Conservation (phyloP, 208 protist species). For the Leishmania tarentolae region DNA sequence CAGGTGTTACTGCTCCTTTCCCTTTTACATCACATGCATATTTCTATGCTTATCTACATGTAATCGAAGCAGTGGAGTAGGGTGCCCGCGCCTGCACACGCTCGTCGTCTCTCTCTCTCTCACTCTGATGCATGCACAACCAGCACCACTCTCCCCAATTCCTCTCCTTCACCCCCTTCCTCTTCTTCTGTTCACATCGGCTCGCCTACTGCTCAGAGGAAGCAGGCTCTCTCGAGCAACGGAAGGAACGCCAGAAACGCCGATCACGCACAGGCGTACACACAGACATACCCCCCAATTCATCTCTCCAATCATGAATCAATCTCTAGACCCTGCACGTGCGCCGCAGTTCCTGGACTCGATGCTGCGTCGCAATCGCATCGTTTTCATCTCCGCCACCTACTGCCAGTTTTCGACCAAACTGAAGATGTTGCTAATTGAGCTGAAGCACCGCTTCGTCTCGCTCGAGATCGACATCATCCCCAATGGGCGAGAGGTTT, state of each 20-base stretch:
- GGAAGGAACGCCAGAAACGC: not conserved
- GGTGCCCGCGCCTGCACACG: not conserved
- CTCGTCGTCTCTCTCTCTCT: not conserved
- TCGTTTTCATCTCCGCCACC: conserved; percentile 88
- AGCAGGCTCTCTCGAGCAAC: not conserved
- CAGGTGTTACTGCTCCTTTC: not conserved
- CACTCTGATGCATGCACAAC: not conserved
- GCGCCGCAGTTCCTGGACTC: conserved; percentile 81
- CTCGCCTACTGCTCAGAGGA: not conserved
- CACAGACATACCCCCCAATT: not conserved
- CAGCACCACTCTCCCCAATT: not conserved
- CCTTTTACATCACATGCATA: not conserved
- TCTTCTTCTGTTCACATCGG: not conserved
- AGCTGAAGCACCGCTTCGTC: conserved; percentile 81
- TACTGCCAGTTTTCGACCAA: conserved; percentile 89
- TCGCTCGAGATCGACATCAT: conserved; percentile 90
- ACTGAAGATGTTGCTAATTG: conserved; percentile 83
- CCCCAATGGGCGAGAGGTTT: conserved; percentile 83
- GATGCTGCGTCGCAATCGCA: conserved; percentile 76
- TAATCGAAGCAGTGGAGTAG: not conserved
- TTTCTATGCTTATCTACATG: not conserved
- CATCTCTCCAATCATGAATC: conserved; percentile 34
- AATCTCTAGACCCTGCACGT: conserved; percentile 54
- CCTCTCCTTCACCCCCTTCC: not conserved
- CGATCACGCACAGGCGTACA: not conserved